A percentile compares a stretch with the other conserved stretches of the same genome.
Evolutionary conservation across 2,329 filamentous ascomycete genomes (phyloP).

Genomic region (Aspergillus niger): DNA sequence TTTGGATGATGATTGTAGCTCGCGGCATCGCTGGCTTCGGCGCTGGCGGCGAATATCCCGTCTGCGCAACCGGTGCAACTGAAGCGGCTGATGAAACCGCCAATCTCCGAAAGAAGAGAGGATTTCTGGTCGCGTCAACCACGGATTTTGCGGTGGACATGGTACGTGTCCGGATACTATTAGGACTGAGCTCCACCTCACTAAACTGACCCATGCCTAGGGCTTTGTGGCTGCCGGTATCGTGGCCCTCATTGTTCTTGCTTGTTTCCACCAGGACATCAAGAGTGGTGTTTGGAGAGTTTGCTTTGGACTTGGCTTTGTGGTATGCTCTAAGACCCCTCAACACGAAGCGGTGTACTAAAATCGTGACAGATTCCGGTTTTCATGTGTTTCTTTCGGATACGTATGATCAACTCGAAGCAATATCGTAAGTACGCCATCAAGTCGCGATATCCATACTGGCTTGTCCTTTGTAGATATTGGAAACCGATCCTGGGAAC

Average conservation of each 20-base stretch:
- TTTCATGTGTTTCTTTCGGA: conserved; percentile 55
- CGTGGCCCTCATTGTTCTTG: conserved; percentile 29
- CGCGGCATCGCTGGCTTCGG: conserved; percentile 37
- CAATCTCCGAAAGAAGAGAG: conserved; percentile 24
- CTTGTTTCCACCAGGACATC: conserved; percentile 23
- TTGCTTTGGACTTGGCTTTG: conserved; percentile 52
- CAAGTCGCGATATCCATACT: conserved; percentile 51
- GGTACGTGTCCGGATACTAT: conserved; percentile 6
- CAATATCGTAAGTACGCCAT: conserved; percentile 52
- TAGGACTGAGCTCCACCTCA: not conserved
- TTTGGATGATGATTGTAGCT: conserved; percentile 54
- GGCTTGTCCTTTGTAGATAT: conserved; percentile 52
- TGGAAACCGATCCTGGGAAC: conserved; percentile 54
- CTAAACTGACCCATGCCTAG: conserved; percentile 6
- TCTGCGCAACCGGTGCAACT: conserved; percentile 28
- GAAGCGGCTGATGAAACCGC: conserved; percentile 30
- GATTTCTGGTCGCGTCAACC: conserved; percentile 28
- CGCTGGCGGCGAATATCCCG: conserved; percentile 45
- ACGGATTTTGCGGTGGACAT: conserved; percentile 31
- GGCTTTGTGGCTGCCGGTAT: conserved; percentile 29
- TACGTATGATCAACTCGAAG: conserved; percentile 56
- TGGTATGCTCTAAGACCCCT: conserved; percentile 26
- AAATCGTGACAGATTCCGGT: conserved; percentile 44
- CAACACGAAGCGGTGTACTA: not conserved
- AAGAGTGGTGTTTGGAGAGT: conserved; percentile 50